Conservation (phyloP, 805 yeast species). For the Yamadazyma takamatsuzukensis region DNA sequence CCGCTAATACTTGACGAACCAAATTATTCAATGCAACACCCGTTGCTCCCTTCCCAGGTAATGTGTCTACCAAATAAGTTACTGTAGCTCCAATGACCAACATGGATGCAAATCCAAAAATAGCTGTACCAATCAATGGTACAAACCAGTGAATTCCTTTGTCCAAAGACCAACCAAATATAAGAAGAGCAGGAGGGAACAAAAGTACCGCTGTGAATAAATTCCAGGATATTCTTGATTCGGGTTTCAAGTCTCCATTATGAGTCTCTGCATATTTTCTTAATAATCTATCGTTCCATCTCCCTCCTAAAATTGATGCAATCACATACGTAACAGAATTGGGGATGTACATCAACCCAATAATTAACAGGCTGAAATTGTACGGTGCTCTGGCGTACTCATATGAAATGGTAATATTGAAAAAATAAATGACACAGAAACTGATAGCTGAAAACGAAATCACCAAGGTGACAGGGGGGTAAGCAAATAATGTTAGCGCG, state of each 20-base stretch:
- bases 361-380: constrained; percentile 57
- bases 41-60: constrained; percentile 86
- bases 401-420: constrained; percentile 70
- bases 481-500: constrained; percentile 54
- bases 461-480: constrained; percentile 73
- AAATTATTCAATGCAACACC: constrained; percentile 83
- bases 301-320: constrained; percentile 79
- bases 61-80: constrained; percentile 76
- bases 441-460: constrained; percentile 66
- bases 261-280: constrained; percentile 48
- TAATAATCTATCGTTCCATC: constrained; percentile 67
- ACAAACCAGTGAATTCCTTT: constrained; percentile 67
- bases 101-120: constrained; percentile 83
- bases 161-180: constrained; percentile 81
- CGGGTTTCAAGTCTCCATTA: constrained; percentile 69
- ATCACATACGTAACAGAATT: constrained; percentile 73
- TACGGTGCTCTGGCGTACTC: constrained; percentile 64
- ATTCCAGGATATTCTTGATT: constrained; percentile 75
- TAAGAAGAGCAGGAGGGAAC: constrained; percentile 61
- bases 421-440: constrained; percentile 66
- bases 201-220: constrained; percentile 60
- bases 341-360: constrained; percentile 79
- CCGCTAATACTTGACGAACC: constrained; percentile 69
- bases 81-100: constrained; percentile 76
- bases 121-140: constrained; percentile 77